These are phyloP conservation scores for Biancaea sappan DNA, from an alignment of 306 rosid genomes.

Conservation along the genomic window DNA sequence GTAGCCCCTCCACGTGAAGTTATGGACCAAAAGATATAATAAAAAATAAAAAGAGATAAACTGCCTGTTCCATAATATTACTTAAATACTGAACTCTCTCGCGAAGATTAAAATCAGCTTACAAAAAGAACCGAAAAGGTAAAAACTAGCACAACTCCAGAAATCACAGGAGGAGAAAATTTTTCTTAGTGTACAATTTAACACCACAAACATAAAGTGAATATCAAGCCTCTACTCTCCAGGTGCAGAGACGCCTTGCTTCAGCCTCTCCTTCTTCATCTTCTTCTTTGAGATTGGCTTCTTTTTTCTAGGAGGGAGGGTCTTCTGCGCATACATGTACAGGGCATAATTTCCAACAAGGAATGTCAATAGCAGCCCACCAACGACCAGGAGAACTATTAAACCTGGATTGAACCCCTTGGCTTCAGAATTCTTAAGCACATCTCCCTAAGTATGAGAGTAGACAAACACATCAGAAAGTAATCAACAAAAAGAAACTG, in stretches of 20 bases:
- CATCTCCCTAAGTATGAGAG: conserved; percentile 43
- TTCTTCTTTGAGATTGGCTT: conserved; percentile 96
- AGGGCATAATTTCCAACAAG: conserved; percentile 79
- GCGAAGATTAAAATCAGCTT: conserved; percentile 17
- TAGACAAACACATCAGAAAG: conserved; percentile 21
- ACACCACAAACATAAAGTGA: conserved; percentile 31
- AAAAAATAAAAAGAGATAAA: background rate
- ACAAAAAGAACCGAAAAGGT: background rate
- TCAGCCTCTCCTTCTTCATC: conserved; percentile 89
- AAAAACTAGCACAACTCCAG: conserved; percentile 38
- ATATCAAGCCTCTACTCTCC: conserved; percentile 66
- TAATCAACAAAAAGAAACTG: background rate
- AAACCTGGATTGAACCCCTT: conserved; percentile 88
- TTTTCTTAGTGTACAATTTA: conserved; percentile 35
- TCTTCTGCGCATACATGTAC: conserved; percentile 80
- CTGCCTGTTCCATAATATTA: background rate
- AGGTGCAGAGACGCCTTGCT: conserved; percentile 97
- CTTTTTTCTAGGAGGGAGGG: conserved; percentile 80
- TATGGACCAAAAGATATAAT: background rate
- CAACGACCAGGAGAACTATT: conserved; percentile 77
- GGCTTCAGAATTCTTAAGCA: conserved; percentile 55
- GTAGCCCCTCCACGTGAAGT: background rate
- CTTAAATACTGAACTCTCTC: background rate
- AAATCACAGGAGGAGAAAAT: conserved; percentile 30
- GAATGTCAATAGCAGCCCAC: conserved; percentile 67